Evolutionary conservation across 345 rosid species (phyloP), one percentile per base, ranked within the genome.

Genomic region (Noccaea bulbosa): DNA sequence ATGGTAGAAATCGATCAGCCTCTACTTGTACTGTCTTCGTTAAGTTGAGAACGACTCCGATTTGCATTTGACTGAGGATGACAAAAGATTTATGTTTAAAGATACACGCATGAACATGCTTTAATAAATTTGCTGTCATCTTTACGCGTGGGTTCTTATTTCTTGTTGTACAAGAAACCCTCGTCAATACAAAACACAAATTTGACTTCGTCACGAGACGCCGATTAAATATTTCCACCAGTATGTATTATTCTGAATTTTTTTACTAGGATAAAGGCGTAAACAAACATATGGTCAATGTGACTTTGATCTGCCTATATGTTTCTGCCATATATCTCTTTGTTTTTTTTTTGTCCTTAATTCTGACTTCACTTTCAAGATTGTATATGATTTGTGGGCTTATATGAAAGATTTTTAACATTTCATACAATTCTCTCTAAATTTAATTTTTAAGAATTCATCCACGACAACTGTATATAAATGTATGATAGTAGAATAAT

Each of bases 111-210:
- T 60, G 35, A 11, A 38, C 47, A 61, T 51, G 63, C 3, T 74
- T 60, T 35, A 16, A 11, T 52, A 14, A 22, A 14, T 17, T 46
- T 67, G 24, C 8, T 67, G 62, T 54, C 33, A 10, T 48, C 16
- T 47, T 48, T 16, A 73, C 54, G 34, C 72, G 15, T 66, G 40
- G 11, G n/a, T 73, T 33, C 7, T 2, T 50, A 33, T 73, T 15
- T 67, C 78, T 60, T 67, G 73, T 9, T 16, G n/a, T 51, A 60
- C 57, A 74, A 59, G 78, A 50, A 74, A 74, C 14, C 54, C n/a
- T 30, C 27, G 51, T 30, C 12, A 40, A 32, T 47, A 39, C 16
- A 22, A 35, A 51, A 39, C 8, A 15, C 17, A 49, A 11, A 11
- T 22, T 22, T 32, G 40, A 55, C 65, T 46, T 57, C 8, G 40